Evolutionary conservation across 2,329 filamentous ascomycete species (phyloP).

Genomic region (Aureobasidium sp.): DNA sequence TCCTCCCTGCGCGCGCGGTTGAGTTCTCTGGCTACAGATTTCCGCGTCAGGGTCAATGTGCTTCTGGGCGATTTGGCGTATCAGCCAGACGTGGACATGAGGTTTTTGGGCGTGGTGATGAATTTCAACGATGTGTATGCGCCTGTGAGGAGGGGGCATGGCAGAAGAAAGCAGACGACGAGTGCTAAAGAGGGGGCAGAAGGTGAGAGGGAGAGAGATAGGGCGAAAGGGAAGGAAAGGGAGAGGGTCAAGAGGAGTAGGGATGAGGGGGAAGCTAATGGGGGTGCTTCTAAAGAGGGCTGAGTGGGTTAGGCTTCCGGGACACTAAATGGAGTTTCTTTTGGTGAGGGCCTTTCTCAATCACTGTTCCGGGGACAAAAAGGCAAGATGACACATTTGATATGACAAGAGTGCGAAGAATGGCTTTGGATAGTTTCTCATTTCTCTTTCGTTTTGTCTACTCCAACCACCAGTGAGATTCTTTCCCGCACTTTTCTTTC

Average conservation of each 20-base stretch:
- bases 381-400: too few species aligned
- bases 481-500: too few species aligned
- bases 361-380: too few species aligned
- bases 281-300: not conserved
- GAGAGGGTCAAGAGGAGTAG: conserved; percentile 10
- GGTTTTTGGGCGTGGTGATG: conserved; percentile 94
- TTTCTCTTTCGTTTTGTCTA: too few species aligned
- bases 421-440: too few species aligned
- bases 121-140: conserved; percentile 98
- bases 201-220: conserved; percentile 2
- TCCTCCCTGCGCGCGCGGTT: conserved; percentile 69
- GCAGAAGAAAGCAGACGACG: conserved; percentile 12
- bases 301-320: not conserved
- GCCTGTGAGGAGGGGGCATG: conserved; percentile 54
- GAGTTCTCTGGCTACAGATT: conserved; percentile 64
- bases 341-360: too few species aligned
- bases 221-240: conserved; percentile 18
- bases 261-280: conserved; percentile 17
- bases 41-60: conserved; percentile 68
- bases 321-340: too few species aligned
- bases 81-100: conserved; percentile 90
- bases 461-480: too few species aligned
- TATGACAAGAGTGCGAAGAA: too few species aligned
- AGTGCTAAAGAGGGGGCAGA: not conserved
- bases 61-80: conserved; percentile 85